phyloP scores from a whole-genome alignment of 495 filamentous ascomycete genomes.

The Podospora pseudoanserina region DNA sequence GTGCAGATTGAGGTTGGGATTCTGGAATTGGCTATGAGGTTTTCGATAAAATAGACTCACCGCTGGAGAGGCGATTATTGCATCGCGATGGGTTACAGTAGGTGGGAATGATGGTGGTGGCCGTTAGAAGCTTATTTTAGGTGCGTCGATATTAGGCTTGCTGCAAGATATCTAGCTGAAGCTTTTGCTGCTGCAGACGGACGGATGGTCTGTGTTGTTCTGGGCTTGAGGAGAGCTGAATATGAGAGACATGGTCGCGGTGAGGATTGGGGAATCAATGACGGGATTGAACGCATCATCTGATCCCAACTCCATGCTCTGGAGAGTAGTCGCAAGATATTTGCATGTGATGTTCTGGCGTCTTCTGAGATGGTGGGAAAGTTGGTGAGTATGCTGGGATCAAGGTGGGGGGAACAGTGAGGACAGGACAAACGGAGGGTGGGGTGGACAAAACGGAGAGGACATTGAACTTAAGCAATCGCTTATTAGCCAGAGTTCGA shows the following conservation, averaged over 20 bases:
- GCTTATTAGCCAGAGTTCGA: not conserved
- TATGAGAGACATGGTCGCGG: too few species aligned
- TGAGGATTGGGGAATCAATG: not conserved
- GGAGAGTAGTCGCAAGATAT: not conserved
- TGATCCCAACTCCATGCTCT: not conserved
- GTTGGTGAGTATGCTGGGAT: not conserved
- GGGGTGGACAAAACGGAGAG: not conserved
- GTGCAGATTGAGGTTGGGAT: not conserved
- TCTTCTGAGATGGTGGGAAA: not conserved
- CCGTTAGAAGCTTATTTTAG: not conserved
- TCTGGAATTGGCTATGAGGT: not conserved
- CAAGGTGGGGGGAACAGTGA: not conserved
- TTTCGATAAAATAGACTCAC: not conserved
- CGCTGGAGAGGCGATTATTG: not conserved
- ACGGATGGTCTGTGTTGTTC: not conserved
- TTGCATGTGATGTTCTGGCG: not conserved
- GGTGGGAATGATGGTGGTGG: not conserved
- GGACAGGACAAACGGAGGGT: not conserved
- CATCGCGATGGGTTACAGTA: not conserved
- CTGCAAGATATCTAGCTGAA: not conserved
- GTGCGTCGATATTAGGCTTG: not conserved
- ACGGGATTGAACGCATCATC: not conserved
- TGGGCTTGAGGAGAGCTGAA: not conserved
- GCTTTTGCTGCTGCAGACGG: not conserved
- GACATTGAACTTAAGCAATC: too few species aligned